Base-by-base conservation (phyloP, 768 basidiomycete species). In the Tylopilus sp. region DNA sequence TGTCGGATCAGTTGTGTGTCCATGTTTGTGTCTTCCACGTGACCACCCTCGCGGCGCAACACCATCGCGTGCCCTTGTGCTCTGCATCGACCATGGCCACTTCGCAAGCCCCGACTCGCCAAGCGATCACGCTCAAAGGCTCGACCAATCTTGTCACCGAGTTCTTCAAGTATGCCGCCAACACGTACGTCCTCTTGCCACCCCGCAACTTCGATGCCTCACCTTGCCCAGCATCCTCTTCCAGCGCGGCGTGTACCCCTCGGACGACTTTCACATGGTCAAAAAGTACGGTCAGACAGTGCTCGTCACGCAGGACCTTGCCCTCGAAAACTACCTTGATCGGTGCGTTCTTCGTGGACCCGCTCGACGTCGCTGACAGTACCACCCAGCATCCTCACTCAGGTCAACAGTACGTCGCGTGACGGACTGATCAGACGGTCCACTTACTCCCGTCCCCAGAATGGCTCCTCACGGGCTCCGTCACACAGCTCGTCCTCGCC, bases 81-180 rank as follows among this genome's bases (percentile, higher is more conserved):
- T 26, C 25, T 26, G 4, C 8, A 4, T 26, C 25, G 4, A 31
- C n/a, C 6, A 76, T 77, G 75, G 67, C 73, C 15, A 77, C 75
- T 1, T 74, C 73, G 53, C 76, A 77, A 63, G 71, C 73, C 42
- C 74, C 73, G 4, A 71, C 74, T 20, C 82, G 82, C 39, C 86
- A 89, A 55, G 83, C 87, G 4, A 95, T 98, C 58, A 95, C 91
- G 1, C 86, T 99, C 70, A 97, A 98, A 64, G 97, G 97, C 3
- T 95, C 93, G 0, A 92, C 93, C 3, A 79, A 83, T 36, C 79
- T 98, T 18, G 95, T 98, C 50, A 95, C 93, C 0, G 97, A 99
- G 62, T 98, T 99, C 78, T 98, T 99, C 79, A 98, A 98, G 74
- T 98, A 94, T 71, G 89, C 91, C n/a, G 92, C 93, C 59, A 97